Conservation (phyloP, 371 early-diverging fungal species). For the Lichtheimia corymbifera region DNA sequence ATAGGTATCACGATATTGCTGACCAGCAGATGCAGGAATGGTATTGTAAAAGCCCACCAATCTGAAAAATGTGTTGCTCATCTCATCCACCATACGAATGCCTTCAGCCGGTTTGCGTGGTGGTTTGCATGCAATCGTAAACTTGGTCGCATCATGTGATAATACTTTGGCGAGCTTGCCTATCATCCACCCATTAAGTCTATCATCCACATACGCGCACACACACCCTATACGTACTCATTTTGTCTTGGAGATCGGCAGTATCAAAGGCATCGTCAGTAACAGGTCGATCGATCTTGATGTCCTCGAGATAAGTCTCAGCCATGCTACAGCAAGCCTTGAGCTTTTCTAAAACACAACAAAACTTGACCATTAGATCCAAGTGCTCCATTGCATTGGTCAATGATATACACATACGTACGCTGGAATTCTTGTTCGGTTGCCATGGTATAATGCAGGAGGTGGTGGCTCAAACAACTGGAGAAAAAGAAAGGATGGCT, state of each 20-base stretch:
- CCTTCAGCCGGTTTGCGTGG: conserved; percentile 43
- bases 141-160: conserved; percentile 49
- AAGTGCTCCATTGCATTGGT: no score
- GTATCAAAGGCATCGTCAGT: conserved; percentile 25
- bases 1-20: conserved; percentile 25
- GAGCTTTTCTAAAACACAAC: conserved; percentile 25
- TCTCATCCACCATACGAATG: conserved; percentile 36
- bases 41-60: conserved; percentile 42
- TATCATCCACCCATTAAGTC: conserved; percentile 3
- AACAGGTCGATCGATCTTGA: conserved; percentile 25
- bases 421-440: conserved; percentile 23
- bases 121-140: conserved; percentile 51
- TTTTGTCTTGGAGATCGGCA: conserved; percentile 27
- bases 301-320: conserved; percentile 30
- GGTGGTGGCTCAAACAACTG: no score
- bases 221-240: conserved; percentile 19
- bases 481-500: no score
- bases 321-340: conserved; percentile 40
- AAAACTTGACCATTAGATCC: no score
- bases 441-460: conserved; percentile 9
- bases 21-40: conserved; percentile 27
- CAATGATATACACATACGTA: conserved; percentile 4
- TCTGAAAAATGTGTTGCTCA: conserved; percentile 42
- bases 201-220: background rate
- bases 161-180: conserved; percentile 36